Evolutionary conservation across 768 basidiomycete genomes (phyloP).

Genomic region (Lactifluus rugatus): DNA sequence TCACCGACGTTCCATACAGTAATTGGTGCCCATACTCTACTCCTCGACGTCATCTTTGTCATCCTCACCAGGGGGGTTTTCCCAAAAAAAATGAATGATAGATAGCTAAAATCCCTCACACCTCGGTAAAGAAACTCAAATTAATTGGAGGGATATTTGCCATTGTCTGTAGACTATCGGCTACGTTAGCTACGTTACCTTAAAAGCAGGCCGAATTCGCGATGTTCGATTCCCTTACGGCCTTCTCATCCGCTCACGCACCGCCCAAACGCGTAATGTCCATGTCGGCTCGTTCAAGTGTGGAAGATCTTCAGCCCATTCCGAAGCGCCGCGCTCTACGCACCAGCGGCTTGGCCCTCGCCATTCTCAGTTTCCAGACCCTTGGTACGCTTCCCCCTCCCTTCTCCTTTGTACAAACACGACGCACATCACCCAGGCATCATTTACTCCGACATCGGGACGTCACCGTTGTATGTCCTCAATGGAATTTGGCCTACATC

Average conservation of each 20-base stretch:
- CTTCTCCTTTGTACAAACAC: background rate
- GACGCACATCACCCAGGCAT: slow-evolving; percentile 24
- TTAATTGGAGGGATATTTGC: background rate
- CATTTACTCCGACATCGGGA: slow-evolving; percentile 41
- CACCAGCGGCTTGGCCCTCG: slow-evolving; percentile 18
- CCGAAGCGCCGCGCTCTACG: background rate
- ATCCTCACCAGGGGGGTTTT: no score
- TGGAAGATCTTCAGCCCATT: background rate
- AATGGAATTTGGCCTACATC: slow-evolving; percentile 52
- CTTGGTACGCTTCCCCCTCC: slow-evolving; percentile 19
- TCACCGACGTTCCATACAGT: no score
- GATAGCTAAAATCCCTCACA: background rate
- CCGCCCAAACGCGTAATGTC: no score
- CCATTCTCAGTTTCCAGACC: slow-evolving; percentile 27
- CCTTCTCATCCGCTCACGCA: background rate
- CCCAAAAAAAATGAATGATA: no score
- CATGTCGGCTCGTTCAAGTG: background rate
- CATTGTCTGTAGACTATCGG: no score
- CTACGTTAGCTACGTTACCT: no score
- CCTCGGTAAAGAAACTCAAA: background rate
- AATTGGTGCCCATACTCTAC: no score
- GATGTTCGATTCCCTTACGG: background rate
- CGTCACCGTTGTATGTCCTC: slow-evolving; percentile 53
- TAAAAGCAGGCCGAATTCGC: background rate
- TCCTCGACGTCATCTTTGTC: no score